Conservation (phyloP, 805 yeast genomes). For the Candida coquimbonensis region DNA sequence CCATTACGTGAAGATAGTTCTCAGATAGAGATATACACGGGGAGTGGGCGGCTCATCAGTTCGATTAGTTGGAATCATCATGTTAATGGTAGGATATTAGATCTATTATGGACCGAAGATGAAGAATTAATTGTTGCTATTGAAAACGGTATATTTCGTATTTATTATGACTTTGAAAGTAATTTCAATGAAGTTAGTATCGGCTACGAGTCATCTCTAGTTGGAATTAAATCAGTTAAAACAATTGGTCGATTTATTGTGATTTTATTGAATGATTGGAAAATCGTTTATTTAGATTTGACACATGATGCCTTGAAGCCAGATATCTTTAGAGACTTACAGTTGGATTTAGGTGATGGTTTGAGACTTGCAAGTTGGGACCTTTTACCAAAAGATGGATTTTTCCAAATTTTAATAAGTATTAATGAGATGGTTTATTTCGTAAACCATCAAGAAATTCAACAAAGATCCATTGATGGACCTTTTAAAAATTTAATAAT, state of each 20-base stretch:
- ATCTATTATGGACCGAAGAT: conserved; percentile 42
- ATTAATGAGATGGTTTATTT: conserved; percentile 7
- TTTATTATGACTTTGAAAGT: conserved; percentile 60
- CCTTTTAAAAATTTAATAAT: conserved; percentile 36
- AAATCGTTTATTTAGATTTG: conserved; percentile 34
- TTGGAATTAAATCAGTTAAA: conserved; percentile 28
- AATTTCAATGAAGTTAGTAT: conserved; percentile 44
- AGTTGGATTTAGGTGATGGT: conserved; percentile 1
- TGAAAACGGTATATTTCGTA: conserved; percentile 44
- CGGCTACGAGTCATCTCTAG: conserved; percentile 23
- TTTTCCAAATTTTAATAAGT: conserved; percentile 11
- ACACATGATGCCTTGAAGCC: conserved; percentile 26
- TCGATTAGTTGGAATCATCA: conserved; percentile 35
- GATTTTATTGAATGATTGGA: conserved; percentile 32
- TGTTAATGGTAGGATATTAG: conserved; percentile 47
- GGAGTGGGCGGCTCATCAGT: conserved; percentile 26
- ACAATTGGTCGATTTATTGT: conserved; percentile 40
- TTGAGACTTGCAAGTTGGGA: conserved; percentile 16
- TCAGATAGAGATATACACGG: conserved; percentile 26
- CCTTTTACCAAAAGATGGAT: conserved; percentile 14
- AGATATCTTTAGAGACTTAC: conserved; percentile 15
- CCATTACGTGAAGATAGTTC: conserved; percentile 3
- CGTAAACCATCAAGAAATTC: conserved; percentile 5
- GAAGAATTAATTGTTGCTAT: conserved; percentile 54
- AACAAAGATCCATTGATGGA: conserved; percentile 36